These are phyloP conservation scores for Zygotorulaspora danielsina DNA, from an alignment of 805 yeast species.

Conservation along the genomic window DNA sequence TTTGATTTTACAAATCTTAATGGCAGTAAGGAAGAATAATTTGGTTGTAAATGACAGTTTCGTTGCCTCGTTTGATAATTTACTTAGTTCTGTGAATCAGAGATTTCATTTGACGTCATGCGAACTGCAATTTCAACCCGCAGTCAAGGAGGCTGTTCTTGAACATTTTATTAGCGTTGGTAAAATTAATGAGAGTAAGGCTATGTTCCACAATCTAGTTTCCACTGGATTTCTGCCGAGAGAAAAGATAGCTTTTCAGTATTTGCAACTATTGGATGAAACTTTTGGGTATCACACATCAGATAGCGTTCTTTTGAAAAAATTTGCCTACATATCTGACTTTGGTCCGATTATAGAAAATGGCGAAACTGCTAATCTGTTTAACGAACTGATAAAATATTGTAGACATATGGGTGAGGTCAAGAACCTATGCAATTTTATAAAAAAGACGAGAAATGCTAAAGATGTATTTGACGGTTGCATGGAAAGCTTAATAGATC, in stretches of 20 bases:
- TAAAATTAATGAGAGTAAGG: constrained; percentile 16
- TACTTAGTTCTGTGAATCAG: constrained; percentile 13
- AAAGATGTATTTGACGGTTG: constrained; percentile 14
- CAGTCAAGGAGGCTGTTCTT: constrained; percentile 13
- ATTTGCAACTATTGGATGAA: constrained; percentile 15
- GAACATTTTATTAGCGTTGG: constrained; percentile 14
- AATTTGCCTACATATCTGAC: constrained; percentile 21
- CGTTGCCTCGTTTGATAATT: constrained; percentile 6
- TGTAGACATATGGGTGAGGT: constrained; percentile 27
- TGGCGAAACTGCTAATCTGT: constrained; percentile 11
- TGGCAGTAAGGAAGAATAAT: constrained; percentile 11
- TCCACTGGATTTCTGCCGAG: constrained; percentile 15
- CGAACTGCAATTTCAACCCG: constrained; percentile 13
- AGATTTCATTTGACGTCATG: constrained; percentile 16
- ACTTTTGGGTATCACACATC: background rate
- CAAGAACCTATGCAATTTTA: constrained; percentile 14
- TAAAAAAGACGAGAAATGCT: constrained; percentile 10
- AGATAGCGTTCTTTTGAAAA: constrained; percentile 11
- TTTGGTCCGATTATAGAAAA: constrained; percentile 21
- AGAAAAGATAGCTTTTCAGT: constrained; percentile 13
- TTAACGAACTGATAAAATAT: constrained; percentile 18
- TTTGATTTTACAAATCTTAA: constrained; percentile 14
- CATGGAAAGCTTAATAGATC: constrained; percentile 13
- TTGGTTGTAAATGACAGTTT: constrained; percentile 5
- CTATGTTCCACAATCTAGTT: constrained; percentile 15